These are phyloP conservation scores for Colletotrichum spaethianum DNA, from an alignment of 2,329 filamentous ascomycete genomes.

Conservation along the genomic window DNA sequence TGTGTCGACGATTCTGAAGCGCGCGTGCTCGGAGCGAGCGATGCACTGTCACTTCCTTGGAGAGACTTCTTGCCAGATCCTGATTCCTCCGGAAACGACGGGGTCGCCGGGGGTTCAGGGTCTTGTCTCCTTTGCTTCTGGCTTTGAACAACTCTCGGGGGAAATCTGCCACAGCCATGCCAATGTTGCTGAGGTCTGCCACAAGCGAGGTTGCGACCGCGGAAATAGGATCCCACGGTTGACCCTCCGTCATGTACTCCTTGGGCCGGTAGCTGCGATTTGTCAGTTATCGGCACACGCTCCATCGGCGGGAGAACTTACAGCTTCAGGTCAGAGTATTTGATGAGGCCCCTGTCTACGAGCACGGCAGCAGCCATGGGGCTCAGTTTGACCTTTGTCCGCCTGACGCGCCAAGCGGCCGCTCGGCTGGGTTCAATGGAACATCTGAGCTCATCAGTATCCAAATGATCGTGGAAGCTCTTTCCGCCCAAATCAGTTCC, in stretches of 20 bases:
- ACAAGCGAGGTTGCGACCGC: slow-evolving; percentile 83
- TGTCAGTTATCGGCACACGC: neutral
- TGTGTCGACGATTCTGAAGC: slow-evolving; percentile 38
- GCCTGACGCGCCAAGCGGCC: slow-evolving; percentile 82
- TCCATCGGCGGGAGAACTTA: slow-evolving; percentile 56
- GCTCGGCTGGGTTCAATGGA: slow-evolving; percentile 75
- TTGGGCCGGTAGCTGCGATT: slow-evolving; percentile 60
- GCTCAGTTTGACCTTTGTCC: slow-evolving; percentile 77
- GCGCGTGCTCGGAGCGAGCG: slow-evolving; percentile 16
- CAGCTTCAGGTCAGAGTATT: slow-evolving; percentile 81
- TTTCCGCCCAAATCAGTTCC: slow-evolving; percentile 75
- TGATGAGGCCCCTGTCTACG: slow-evolving; percentile 73
- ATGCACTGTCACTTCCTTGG: slow-evolving; percentile 23
- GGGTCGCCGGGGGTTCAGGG: slow-evolving; percentile 29
- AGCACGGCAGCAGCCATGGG: slow-evolving; percentile 80
- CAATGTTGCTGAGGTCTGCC: slow-evolving; percentile 85
- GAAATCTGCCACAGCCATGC: slow-evolving; percentile 86
- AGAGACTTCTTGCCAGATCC: slow-evolving; percentile 16
- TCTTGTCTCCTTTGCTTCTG: slow-evolving; percentile 43
- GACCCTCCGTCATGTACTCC: slow-evolving; percentile 84
- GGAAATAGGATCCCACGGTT: slow-evolving; percentile 84
- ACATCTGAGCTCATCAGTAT: slow-evolving; percentile 78
- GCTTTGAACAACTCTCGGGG: slow-evolving; percentile 69
- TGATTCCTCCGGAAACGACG: slow-evolving; percentile 15
- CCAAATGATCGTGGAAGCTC: slow-evolving; percentile 80